phyloP scores from a whole-genome alignment of 192 early-diverging fungal genomes.

The Kickxella alabastrina region DNA sequence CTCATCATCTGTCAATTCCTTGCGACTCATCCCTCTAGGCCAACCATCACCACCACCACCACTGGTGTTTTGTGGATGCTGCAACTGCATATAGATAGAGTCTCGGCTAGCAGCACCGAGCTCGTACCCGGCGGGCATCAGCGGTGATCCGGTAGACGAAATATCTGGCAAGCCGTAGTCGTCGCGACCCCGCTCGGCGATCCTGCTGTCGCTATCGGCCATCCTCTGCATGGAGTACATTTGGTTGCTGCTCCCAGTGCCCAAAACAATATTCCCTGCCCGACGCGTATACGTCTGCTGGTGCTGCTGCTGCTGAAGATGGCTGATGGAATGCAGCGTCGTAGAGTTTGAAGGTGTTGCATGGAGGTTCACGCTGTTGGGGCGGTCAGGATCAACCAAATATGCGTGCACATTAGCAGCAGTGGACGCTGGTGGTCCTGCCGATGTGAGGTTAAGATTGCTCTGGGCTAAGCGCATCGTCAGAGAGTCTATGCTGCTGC shows the following conservation, averaged over 20 bases:
- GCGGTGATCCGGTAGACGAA: conserved; percentile 35
- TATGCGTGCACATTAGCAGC: conserved; percentile 25
- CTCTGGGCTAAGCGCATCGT: conserved; percentile 19
- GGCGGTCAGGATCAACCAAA: conserved; percentile 39
- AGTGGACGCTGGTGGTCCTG: background rate
- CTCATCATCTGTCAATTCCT: conserved; percentile 11
- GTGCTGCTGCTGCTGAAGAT: conserved; percentile 25
- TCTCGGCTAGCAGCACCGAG: conserved; percentile 23
- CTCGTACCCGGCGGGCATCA: conserved; percentile 23
- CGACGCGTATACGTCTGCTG: background rate
- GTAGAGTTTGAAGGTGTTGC: conserved; percentile 38
- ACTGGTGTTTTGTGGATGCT: conserved; percentile 5
- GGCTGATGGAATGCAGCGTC: conserved; percentile 38
- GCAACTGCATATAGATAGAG: conserved; percentile 11
- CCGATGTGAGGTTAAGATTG: too few relatives aligned
- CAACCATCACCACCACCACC: background rate
- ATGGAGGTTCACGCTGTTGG: conserved; percentile 27
- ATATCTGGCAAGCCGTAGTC: conserved; percentile 31
- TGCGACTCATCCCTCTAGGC: background rate
- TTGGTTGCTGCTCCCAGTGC: background rate
- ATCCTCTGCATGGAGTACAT: conserved; percentile 27
- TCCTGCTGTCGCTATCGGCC: conserved; percentile 28
- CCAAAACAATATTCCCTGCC: background rate
- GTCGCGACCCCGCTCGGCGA: conserved; percentile 4
- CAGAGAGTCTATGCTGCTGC: conserved; percentile 31